Evolutionary conservation across 164 flowering plant species (phyloP).

Genomic region (Tetracentron sinense): DNA sequence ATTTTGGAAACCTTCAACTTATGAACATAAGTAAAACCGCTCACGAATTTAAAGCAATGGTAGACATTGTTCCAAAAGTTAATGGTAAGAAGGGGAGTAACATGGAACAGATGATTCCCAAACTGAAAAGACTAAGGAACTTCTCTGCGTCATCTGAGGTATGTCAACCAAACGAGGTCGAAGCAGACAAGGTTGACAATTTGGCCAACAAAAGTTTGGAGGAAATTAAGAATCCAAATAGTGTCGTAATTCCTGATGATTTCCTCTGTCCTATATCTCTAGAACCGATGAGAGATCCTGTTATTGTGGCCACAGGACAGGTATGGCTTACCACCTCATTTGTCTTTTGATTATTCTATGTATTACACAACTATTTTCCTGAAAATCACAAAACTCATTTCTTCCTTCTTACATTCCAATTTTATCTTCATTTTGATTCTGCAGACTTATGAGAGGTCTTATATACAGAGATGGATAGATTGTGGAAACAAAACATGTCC

Average conservation of each 20-base stretch:
- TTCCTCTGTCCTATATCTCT: conserved; percentile 88
- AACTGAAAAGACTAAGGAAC: conserved; percentile 19
- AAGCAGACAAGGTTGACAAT: conserved; percentile 18
- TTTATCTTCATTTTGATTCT: conserved; percentile 9
- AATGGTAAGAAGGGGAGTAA: conserved; percentile 13
- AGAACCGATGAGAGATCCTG: conserved; percentile 94
- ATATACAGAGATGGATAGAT: conserved; percentile 92
- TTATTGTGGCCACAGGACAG: conserved; percentile 95
- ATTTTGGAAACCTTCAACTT: conserved; percentile 22
- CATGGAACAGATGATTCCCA: conserved; percentile 18
- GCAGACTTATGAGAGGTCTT: conserved; percentile 89
- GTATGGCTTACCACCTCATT: conserved; percentile 26
- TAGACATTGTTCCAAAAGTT: conserved; percentile 18
- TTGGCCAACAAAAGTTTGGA: conserved; percentile 21
- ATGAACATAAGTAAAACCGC: conserved; percentile 25
- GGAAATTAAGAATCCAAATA: conserved; percentile 48
- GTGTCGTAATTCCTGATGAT: conserved; percentile 65
- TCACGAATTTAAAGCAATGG: conserved; percentile 25
- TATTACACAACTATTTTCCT: neutral
- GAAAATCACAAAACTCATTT: neutral
- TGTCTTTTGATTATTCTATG: neutral
- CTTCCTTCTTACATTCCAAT: neutral
- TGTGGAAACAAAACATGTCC: conserved; percentile 82
- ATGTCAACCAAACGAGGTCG: conserved; percentile 19
- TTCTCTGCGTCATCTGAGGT: conserved; percentile 26